A percentile compares a stretch with the other conserved stretches of the same genome.
phyloP scores from a whole-genome alignment of 169 alveolate species.

The Plasmodium coatneyi region DNA sequence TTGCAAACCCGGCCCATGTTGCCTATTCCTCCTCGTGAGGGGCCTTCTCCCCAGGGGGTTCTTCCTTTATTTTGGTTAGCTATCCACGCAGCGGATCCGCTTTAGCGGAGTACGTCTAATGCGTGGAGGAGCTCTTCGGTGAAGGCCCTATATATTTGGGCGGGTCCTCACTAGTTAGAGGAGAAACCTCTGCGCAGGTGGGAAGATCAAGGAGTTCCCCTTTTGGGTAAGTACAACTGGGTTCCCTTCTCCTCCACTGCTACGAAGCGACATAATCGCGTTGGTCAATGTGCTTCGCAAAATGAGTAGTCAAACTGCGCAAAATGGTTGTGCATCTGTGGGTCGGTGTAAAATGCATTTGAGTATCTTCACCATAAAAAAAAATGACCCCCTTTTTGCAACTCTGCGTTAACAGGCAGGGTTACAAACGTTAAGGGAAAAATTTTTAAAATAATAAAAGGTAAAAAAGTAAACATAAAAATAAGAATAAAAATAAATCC shows the following conservation, averaged over 20 bases:
- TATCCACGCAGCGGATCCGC: not conserved
- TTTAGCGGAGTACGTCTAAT: not conserved
- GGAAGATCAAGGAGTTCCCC: not conserved
- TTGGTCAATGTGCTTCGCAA: not conserved
- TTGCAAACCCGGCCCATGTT: conserved; percentile 40
- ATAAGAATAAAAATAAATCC: not conserved
- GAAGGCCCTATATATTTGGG: not conserved
- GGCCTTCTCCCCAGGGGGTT: not conserved
- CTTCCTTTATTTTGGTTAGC: not conserved
- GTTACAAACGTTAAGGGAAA: not conserved
- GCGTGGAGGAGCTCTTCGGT: not conserved
- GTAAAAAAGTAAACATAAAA: too few relatives aligned
- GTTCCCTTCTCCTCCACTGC: not conserved
- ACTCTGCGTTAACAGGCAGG: not conserved
- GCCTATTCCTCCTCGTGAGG: not conserved
- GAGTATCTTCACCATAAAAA: not conserved
- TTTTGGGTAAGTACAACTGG: not conserved
- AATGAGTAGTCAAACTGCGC: not conserved
- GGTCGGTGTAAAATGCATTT: not conserved
- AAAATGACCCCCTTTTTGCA: not conserved
- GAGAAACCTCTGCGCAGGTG: not conserved
- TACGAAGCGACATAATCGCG: not conserved
- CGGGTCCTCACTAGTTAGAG: not conserved
- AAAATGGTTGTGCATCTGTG: not conserved
- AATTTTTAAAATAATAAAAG: not conserved